Percentiles rank a stretch among this genome's conserved stretches.
Conservation (phyloP, 768 basidiomycete species). For the Cystobasidium tubakii region DNA sequence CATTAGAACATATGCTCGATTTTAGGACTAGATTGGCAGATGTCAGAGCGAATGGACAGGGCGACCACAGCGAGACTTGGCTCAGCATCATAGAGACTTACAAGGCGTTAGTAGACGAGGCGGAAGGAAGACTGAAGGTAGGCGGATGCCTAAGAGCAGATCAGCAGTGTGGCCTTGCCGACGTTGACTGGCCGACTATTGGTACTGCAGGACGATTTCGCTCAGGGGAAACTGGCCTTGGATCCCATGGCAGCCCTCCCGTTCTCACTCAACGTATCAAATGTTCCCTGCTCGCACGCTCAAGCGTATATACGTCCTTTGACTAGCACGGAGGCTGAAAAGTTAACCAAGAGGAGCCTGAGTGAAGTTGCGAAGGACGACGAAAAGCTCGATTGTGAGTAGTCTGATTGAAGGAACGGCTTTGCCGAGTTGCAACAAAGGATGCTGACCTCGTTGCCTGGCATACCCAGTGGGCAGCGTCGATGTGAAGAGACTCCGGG, state of each 20-base stretch:
- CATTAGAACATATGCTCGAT: slow-evolving; percentile 57
- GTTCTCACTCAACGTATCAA: slow-evolving; percentile 7
- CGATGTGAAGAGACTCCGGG: background rate
- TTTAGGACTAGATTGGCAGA: slow-evolving; percentile 67
- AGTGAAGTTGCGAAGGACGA: slow-evolving; percentile 1
- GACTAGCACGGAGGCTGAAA: background rate
- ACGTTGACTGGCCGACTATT: no score
- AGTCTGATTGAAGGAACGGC: no score
- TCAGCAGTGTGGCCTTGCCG: no score
- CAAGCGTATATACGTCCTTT: slow-evolving; percentile 62
- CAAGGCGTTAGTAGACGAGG: slow-evolving; percentile 57
- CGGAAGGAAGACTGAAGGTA: slow-evolving; percentile 60
- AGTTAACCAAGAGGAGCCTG: slow-evolving; percentile 2
- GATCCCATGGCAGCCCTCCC: slow-evolving; percentile 21
- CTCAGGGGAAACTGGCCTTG: slow-evolving; percentile 15
- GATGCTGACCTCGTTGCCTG: no score
- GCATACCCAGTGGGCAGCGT: background rate
- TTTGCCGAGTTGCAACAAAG: no score
- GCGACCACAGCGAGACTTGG: slow-evolving; percentile 44
- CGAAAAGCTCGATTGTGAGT: slow-evolving; percentile 15
- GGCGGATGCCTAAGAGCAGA: no score
- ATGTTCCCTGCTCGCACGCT: slow-evolving; percentile 63
- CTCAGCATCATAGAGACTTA: slow-evolving; percentile 52
- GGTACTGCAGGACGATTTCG: slow-evolving; percentile 30
- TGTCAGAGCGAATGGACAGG: slow-evolving; percentile 25